These are phyloP conservation scores for Ustilago curta DNA, from an alignment of 1,284 basidiomycete genomes.

Conservation along the genomic window DNA sequence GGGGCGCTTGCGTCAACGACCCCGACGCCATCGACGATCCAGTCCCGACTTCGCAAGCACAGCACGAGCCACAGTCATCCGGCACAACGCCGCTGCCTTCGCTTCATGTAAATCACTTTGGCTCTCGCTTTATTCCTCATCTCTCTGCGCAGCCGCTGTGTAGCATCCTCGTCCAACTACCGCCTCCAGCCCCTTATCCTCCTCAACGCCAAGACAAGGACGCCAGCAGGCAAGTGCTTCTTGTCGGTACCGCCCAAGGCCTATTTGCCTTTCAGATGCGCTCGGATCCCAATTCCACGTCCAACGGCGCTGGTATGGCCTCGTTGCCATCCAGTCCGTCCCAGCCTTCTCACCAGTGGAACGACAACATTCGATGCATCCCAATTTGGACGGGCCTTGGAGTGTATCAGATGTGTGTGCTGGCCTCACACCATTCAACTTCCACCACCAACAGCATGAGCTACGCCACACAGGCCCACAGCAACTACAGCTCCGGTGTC, in stretches of 20 bases:
- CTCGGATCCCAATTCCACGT: background rate
- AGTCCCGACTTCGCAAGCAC: background rate
- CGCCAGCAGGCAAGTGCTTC: constrained; percentile 21
- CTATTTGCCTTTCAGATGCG: constrained; percentile 44
- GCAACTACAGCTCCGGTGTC: constrained; percentile 30
- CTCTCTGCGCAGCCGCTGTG: constrained; percentile 55
- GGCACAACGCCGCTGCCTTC: constrained; percentile 22
- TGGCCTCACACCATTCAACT: constrained; percentile 24
- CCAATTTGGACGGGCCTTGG: constrained; percentile 53
- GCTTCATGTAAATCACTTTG: constrained; percentile 46
- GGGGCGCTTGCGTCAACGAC: constrained; percentile 49
- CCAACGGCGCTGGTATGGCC: background rate
- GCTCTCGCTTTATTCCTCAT: constrained; percentile 57
- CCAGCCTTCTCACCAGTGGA: constrained; percentile 25
- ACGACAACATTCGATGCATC: constrained; percentile 45
- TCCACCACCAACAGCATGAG: background rate
- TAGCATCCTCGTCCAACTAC: constrained; percentile 42
- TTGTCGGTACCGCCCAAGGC: constrained; percentile 48
- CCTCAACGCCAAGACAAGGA: background rate
- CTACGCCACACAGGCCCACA: background rate
- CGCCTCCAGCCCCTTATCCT: background rate
- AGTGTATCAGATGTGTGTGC: constrained; percentile 53
- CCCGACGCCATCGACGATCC: constrained; percentile 44
- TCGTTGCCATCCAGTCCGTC: constrained; percentile 1
- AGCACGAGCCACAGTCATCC: background rate